Conservation (phyloP, 345 rosid species). For the Rhizophora apiculata region DNA sequence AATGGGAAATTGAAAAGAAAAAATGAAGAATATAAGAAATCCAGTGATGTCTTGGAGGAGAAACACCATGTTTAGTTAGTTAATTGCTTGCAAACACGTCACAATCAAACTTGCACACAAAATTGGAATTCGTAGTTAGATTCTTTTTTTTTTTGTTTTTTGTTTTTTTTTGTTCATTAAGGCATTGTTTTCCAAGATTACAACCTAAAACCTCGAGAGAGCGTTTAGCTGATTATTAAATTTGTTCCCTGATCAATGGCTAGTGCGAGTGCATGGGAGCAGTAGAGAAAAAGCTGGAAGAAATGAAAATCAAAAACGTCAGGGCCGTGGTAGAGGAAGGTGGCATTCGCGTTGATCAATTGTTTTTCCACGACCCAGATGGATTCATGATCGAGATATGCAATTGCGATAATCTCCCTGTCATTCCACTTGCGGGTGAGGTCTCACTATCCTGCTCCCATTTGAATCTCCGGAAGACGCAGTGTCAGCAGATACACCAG, state of each 20-base stretch:
- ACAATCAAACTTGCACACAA: no score
- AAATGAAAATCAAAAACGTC: conserved; percentile 28
- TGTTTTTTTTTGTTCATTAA: no score
- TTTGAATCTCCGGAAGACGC: conserved; percentile 5
- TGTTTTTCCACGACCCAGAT: conserved; percentile 48
- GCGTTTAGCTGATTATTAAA: not conserved
- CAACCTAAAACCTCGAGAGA: no score
- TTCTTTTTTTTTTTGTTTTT: no score
- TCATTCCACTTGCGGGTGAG: conserved; percentile 31
- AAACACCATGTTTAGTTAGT: no score
- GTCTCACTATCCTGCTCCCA: conserved; percentile 15
- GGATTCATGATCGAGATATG: conserved; percentile 47
- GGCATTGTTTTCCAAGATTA: no score
- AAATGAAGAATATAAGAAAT: no score
- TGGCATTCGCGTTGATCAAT: conserved; percentile 36
- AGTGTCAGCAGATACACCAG: conserved; percentile 9
- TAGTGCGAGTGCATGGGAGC: conserved; percentile 40
- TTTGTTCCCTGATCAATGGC: not conserved
- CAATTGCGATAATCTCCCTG: conserved; percentile 40
- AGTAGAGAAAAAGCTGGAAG: conserved; percentile 36
- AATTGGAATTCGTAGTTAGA: no score
- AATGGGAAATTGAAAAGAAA: no score
- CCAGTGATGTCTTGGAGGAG: no score
- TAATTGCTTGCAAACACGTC: no score
- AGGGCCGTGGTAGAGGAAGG: conserved; percentile 39